Percentiles rank a stretch among this genome's conserved stretches.
Conservation (phyloP, 805 yeast genomes). For the Pichia rugopelliculosa region DNA sequence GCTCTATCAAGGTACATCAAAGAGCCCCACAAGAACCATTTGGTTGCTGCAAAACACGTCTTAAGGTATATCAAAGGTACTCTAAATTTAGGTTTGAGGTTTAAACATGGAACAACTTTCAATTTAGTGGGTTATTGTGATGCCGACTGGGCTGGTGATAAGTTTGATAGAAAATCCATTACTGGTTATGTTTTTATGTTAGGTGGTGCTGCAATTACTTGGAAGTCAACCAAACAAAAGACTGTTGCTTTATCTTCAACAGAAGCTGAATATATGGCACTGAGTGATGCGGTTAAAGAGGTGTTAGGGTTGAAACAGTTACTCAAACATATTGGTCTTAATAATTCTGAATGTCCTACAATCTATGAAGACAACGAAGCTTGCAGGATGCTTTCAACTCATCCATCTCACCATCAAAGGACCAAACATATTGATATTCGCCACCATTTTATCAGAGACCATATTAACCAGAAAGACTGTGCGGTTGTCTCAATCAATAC, state of each 20-base stretch:
- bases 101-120: neutral
- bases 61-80: constrained; percentile 4
- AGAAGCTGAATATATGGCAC: too few species aligned
- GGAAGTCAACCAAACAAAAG: constrained; percentile 3
- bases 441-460: constrained; percentile 1
- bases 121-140: constrained; percentile 7
- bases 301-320: too few species aligned
- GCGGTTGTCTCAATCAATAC: neutral
- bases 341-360: neutral
- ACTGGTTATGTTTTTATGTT: constrained; percentile 8
- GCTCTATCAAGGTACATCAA: neutral
- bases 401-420: constrained; percentile 4
- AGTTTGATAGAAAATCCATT: constrained; percentile 9
- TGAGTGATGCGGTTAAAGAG: too few species aligned
- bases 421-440: constrained; percentile 4
- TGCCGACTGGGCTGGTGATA: constrained; percentile 12
- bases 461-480: neutral
- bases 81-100: neutral
- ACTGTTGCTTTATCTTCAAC: too few species aligned
- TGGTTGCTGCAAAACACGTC: constrained; percentile 2
- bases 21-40: neutral
- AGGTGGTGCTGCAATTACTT: constrained; percentile 3
- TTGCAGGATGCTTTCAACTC: neutral
- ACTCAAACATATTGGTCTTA: too few species aligned
- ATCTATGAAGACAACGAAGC: constrained; percentile 3